A percentile compares a stretch with the other conserved stretches of the same genome.
Conservation (phyloP, 768 basidiomycete species). For the Mycena venus region DNA sequence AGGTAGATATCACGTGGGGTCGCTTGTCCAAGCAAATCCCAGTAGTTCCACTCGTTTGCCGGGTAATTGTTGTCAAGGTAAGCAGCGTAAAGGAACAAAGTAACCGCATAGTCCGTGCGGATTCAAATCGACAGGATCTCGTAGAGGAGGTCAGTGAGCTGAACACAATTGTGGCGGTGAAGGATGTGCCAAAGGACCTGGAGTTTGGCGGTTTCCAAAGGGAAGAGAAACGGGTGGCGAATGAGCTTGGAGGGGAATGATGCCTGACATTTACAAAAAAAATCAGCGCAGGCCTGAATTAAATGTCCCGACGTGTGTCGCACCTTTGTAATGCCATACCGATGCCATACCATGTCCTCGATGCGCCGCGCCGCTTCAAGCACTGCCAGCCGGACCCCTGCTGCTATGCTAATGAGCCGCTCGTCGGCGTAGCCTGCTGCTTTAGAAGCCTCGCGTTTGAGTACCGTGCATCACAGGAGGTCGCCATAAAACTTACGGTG, state of each 20-base stretch:
- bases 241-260: background rate
- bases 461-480: no score
- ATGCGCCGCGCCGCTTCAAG: background rate
- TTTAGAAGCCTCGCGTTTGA: background rate
- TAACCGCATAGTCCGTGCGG: background rate
- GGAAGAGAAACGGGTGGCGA: background rate
- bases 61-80: no score
- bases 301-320: no score
- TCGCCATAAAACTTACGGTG: no score
- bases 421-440: background rate
- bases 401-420: background rate
- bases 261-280: no score
- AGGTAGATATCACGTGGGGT: no score
- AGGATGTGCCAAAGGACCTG: background rate
- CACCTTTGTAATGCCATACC: background rate
- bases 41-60: no score
- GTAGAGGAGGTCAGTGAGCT: background rate
- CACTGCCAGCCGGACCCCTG: background rate
- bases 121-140: background rate
- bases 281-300: no score
- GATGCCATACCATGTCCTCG: background rate
- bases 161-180: background rate
- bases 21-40: no score
- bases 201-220: background rate
- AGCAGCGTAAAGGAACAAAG: background rate